Evolutionary conservation across 2,329 filamentous ascomycete species (phyloP), one percentile per base, ranked within the genome.

Genomic region (Phoma sp.): DNA sequence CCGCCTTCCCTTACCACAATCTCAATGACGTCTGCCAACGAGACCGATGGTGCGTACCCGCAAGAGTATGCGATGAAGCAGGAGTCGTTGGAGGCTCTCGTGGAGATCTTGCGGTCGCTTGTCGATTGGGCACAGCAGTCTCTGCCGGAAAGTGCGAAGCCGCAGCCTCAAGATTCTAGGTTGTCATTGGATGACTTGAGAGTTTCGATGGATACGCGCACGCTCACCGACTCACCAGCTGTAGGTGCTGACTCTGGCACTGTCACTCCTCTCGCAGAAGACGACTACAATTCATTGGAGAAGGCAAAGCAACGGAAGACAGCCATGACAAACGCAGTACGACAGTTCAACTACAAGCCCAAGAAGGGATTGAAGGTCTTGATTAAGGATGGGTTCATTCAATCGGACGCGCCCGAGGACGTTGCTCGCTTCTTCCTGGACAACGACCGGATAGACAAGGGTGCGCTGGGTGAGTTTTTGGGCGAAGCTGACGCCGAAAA

Each of bases 341-440:
- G 88, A 44, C 89, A 91, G 58, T 99, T 99, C 82, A 99, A 99
- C 73, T 97, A 93, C 80, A 99, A 99, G 74, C 92, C 96, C 0
- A 99, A 99, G 75, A 86, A 89, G 55, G 96, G 95, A 5, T 85
- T 99, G 69, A 96, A 96, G 71, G 78, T 89, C 13, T 77, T 99
- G 14, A 71, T 98, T 10, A 83, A 89, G 24, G 90, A 96, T 59
- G 91, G 91, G 0, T 97, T 99, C 72, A 96, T 99, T 55, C 77
- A 84, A 1, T 93, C 89, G 50, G 85, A 93, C 47, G 84, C 81
- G 6, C 89, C 95, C 0, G 81, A 88, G 53, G 91, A 96, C 61
- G 91, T 99, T 67, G 95, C 93, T 13, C 81, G 77, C 14, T 99
- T 99, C 71, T 78, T 99, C 18, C 73, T 93, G 7, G 83, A 82